Percentiles rank a stretch among this genome's conserved stretches.
phyloP scores from a whole-genome alignment of 345 rosid genomes.

The Boechera stricta region DNA sequence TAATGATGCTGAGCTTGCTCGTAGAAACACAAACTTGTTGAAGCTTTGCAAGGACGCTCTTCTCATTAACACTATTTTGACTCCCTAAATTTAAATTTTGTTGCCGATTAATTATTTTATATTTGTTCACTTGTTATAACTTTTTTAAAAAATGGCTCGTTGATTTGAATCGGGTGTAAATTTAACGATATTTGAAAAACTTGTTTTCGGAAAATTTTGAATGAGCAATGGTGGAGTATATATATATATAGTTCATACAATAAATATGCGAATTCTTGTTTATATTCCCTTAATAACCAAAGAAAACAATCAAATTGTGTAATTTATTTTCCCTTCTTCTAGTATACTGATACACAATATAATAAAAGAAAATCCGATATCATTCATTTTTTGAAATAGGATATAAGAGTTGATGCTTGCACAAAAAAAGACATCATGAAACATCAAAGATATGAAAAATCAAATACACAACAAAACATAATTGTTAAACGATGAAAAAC shows the following conservation, averaged over 20 bases:
- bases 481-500: too few species aligned
- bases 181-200: constrained; percentile 22
- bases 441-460: too few species aligned
- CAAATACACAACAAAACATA: too few species aligned
- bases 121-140: constrained; percentile 15
- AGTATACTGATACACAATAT: too few species aligned
- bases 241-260: background rate
- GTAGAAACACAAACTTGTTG: constrained; percentile 47
- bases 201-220: constrained; percentile 19
- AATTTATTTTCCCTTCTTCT: background rate
- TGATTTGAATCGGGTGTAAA: constrained; percentile 4
- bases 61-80: constrained; percentile 49
- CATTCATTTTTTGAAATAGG: too few species aligned
- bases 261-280: background rate
- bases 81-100: constrained; percentile 35
- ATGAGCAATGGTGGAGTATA: constrained; percentile 18
- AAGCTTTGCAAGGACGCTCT: constrained; percentile 56
- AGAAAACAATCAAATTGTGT: background rate
- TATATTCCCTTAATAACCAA: background rate
- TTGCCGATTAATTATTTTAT: background rate
- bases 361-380: too few species aligned
- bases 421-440: too few species aligned
- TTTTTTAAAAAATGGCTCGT: constrained; percentile 7
- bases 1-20: constrained; percentile 39
- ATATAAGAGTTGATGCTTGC: too few species aligned